A percentile compares a stretch with the other conserved stretches of the same genome.
These are phyloP conservation scores for Elsinoe perseae DNA, from an alignment of 2,329 filamentous ascomycete species.

Conservation along the genomic window DNA sequence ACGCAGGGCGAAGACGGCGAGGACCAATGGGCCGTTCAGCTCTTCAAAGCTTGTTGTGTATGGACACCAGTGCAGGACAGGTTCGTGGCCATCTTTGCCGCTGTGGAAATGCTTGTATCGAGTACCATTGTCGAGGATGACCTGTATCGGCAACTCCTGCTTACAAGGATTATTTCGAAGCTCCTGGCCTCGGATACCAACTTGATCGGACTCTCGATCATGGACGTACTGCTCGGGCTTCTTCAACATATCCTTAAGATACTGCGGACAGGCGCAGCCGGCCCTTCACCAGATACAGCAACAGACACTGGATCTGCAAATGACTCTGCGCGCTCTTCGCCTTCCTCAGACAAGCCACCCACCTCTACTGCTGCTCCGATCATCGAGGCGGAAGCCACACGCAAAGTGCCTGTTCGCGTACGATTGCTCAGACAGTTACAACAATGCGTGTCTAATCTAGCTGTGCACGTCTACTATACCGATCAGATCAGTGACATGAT, in stretches of 20 bases:
- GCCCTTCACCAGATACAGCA: conserved; percentile 28
- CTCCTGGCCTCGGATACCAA: conserved; percentile 83
- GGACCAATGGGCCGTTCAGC: conserved; percentile 69
- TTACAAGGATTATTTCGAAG: conserved; percentile 72
- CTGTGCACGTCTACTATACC: conserved; percentile 92
- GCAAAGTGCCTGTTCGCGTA: conserved; percentile 38
- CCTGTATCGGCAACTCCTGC: conserved; percentile 63
- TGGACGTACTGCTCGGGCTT: conserved; percentile 82
- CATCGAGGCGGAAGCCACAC: conserved; percentile 11
- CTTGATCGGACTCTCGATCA: conserved; percentile 89
- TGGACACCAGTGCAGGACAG: conserved; percentile 94
- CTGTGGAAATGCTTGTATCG: conserved; percentile 66
- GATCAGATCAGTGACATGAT: conserved; percentile 97
- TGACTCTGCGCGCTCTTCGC: conserved; percentile 1
- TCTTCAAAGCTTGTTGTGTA: conserved; percentile 70
- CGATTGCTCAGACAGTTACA: conserved; percentile 65
- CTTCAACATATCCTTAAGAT: conserved; percentile 75
- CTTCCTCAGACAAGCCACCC: background rate
- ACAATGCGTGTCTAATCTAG: conserved; percentile 78
- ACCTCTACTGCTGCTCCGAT: background rate
- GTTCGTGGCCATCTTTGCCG: conserved; percentile 77
- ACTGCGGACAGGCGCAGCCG: conserved; percentile 51
- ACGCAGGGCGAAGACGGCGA: conserved; percentile 36
- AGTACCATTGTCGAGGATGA: conserved; percentile 62
- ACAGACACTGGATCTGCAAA: conserved; percentile 28